Percentiles rank a stretch among this genome's conserved stretches.
These are phyloP conservation scores for Penicillium arizonense DNA, from an alignment of 495 filamentous ascomycete species.

Conservation along the genomic window DNA sequence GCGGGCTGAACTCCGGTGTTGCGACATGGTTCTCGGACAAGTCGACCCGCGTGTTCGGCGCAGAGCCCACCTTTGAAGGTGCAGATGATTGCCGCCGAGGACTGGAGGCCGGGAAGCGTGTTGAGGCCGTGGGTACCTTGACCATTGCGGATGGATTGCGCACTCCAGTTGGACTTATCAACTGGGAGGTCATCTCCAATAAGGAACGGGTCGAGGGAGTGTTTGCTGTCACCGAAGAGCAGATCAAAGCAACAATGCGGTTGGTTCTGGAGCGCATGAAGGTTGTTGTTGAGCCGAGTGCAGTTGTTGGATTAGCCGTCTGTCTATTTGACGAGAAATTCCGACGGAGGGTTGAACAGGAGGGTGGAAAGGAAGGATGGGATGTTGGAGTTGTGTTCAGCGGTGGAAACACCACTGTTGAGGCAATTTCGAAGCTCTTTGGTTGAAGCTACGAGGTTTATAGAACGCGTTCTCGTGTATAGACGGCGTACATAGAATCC, in stretches of 20 bases:
- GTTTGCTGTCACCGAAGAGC: conserved; percentile 75
- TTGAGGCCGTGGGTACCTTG: conserved; percentile 65
- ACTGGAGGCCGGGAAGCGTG: conserved; percentile 56
- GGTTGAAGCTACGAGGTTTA: conserved; percentile 16
- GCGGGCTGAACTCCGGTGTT: conserved; percentile 82
- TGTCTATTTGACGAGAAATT: conserved; percentile 86
- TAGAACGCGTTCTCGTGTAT: not conserved
- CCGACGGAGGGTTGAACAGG: conserved; percentile 61
- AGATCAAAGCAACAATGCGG: conserved; percentile 75
- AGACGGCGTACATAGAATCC: not conserved
- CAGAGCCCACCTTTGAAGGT: conserved; percentile 81
- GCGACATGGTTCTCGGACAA: conserved; percentile 72
- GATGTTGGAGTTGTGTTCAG: conserved; percentile 85
- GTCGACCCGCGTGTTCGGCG: conserved; percentile 74
- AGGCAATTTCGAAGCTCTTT: conserved; percentile 56
- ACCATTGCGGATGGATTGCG: conserved; percentile 91
- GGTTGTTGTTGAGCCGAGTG: conserved; percentile 86
- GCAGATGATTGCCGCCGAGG: conserved; percentile 80
- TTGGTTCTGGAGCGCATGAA: conserved; percentile 89
- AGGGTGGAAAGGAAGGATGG: conserved; percentile 74
- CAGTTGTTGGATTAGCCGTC: conserved; percentile 81
- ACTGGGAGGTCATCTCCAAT: conserved; percentile 82
- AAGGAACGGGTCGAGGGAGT: conserved; percentile 66
- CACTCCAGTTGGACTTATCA: conserved; percentile 74
- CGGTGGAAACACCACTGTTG: conserved; percentile 88